Conservation (phyloP, 2,329 filamentous ascomycete species). For the Sclerotinia subarctica region DNA sequence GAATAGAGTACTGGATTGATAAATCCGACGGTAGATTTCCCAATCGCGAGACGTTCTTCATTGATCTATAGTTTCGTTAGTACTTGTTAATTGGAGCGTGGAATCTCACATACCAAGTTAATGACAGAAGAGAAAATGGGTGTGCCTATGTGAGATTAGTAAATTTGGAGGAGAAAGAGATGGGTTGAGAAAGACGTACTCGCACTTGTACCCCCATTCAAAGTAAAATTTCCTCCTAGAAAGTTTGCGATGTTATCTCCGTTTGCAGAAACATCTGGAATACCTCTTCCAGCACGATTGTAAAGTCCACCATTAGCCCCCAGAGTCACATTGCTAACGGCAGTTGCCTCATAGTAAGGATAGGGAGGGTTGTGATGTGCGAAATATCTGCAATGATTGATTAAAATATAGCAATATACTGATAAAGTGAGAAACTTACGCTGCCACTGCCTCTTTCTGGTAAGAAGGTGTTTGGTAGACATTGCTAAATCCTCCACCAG, state of each 20-base stretch:
- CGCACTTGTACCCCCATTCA: slow-evolving; percentile 20
- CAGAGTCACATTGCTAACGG: slow-evolving; percentile 26
- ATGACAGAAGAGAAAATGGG: slow-evolving; percentile 21
- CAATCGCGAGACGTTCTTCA: slow-evolving; percentile 39
- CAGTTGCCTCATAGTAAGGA: slow-evolving; percentile 26
- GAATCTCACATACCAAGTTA: slow-evolving; percentile 5
- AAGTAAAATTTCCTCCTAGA: background rate
- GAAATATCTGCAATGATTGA: slow-evolving; percentile 27
- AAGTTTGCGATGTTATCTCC: slow-evolving; percentile 35
- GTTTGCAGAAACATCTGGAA: slow-evolving; percentile 48
- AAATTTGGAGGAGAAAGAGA: background rate
- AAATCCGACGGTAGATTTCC: slow-evolving; percentile 42
- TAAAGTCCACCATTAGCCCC: slow-evolving; percentile 47
- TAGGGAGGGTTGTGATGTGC: slow-evolving; percentile 31
- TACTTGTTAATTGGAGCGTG: too few species aligned
- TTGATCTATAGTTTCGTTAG: slow-evolving; percentile 37
- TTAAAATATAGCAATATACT: background rate
- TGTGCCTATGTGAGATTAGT: slow-evolving; percentile 31
- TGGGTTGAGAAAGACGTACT: background rate
- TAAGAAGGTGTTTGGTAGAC: slow-evolving; percentile 48
- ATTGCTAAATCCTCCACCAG: slow-evolving; percentile 68
- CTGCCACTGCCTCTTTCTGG: slow-evolving; percentile 40
- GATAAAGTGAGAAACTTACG: background rate
- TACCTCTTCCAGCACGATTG: slow-evolving; percentile 45
- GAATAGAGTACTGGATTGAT: slow-evolving; percentile 40